Evolutionary conservation across 768 basidiomycete species (phyloP).

Genomic region (Leccinum disarticulatum): DNA sequence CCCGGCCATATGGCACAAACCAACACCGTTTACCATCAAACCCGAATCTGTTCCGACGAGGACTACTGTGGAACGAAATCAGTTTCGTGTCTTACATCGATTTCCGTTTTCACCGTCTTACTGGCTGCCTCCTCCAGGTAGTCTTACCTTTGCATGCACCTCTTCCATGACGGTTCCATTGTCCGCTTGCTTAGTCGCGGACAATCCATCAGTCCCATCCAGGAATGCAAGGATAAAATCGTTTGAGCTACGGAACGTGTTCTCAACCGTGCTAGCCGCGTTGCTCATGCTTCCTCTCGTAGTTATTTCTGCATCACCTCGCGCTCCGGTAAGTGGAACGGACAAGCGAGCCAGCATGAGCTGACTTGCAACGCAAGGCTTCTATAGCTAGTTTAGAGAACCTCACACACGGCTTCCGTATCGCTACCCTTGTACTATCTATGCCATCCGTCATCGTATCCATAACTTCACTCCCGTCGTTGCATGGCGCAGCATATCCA

Average conservation of each 20-base stretch:
- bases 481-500: slow-evolving; percentile 39
- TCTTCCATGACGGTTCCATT: slow-evolving; percentile 65
- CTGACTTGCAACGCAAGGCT: slow-evolving; percentile 16
- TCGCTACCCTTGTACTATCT: slow-evolving; percentile 53
- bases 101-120: slow-evolving; percentile 5
- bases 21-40: slow-evolving; percentile 37
- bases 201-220: slow-evolving; percentile 7
- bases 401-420: slow-evolving; percentile 39
- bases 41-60: slow-evolving; percentile 40
- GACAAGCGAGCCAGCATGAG: slow-evolving; percentile 24
- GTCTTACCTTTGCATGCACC: slow-evolving; percentile 64
- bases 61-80: slow-evolving; percentile 61
- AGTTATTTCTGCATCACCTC: slow-evolving; percentile 51
- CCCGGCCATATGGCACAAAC: slow-evolving; percentile 51
- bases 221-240: slow-evolving; percentile 53
- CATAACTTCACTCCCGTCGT: slow-evolving; percentile 49
- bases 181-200: slow-evolving; percentile 57
- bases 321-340: slow-evolving; percentile 36
- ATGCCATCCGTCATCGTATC: slow-evolving; percentile 61
- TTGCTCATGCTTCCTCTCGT: slow-evolving; percentile 57
- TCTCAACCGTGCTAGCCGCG: slow-evolving; percentile 49
- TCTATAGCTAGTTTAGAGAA: slow-evolving; percentile 7
- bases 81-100: slow-evolving; percentile 42
- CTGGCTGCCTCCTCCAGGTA: slow-evolving; percentile 38
- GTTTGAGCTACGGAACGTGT: slow-evolving; percentile 55